phyloP scores from a whole-genome alignment of 2,329 filamentous ascomycete species.

The Teratosphaeria nubilosa region DNA sequence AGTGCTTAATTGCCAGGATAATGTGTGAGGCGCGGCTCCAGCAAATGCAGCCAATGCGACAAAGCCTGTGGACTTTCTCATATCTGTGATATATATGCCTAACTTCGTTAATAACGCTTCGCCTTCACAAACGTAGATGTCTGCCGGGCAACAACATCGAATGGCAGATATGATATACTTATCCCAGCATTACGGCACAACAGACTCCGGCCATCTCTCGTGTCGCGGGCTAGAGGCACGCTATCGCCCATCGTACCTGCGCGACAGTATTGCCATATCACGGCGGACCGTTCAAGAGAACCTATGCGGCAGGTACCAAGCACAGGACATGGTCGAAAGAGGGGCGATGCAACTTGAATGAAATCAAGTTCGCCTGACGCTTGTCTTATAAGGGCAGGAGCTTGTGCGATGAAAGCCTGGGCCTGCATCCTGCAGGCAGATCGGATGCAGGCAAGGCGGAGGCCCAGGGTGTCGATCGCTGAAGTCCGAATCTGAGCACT shows the following conservation, averaged over 20 bases:
- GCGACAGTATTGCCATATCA: neutral
- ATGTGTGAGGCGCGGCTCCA: neutral
- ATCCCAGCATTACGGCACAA: neutral
- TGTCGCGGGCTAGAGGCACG: neutral
- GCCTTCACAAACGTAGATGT: neutral
- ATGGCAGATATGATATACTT: neutral
- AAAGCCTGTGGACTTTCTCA: neutral
- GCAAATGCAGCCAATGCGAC: neutral
- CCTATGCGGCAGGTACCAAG: neutral
- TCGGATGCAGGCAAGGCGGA: neutral
- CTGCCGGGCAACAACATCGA: neutral
- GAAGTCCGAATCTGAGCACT: neutral
- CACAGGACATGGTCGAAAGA: neutral
- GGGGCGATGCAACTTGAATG: neutral
- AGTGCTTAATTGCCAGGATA: neutral
- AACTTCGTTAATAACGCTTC: neutral
- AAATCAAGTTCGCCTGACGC: neutral
- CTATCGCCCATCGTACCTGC: conserved; percentile 2
- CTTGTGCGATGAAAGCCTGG: conserved; percentile 1
- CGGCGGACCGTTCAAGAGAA: neutral
- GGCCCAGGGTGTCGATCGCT: conserved; percentile 1
- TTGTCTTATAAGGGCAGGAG: conserved; percentile 1
- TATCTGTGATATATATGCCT: neutral
- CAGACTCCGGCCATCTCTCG: neutral
- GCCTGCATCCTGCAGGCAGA: neutral